Base-by-base conservation (phyloP, 176 grass and related monocot species). In the Rhynchospora breviuscula region DNA sequence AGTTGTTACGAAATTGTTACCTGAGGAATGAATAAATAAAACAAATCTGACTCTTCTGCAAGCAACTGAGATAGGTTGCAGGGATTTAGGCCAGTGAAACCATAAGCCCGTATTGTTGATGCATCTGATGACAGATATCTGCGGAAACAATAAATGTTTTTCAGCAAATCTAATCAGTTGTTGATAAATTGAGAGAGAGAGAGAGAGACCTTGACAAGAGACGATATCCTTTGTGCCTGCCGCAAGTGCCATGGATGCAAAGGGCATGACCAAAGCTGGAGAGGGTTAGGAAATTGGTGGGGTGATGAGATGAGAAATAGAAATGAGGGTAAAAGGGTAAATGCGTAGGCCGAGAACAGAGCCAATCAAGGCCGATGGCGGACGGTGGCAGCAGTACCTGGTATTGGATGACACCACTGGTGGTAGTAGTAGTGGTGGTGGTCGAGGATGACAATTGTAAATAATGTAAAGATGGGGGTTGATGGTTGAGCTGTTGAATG, bases 1-100 rank as follows among this genome's bases (percentile, higher is more conserved):
- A 87, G 81, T 61, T 33, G 49, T 83, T 35, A 81, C 57, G n/a
- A 4, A 69, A 82, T 46, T 69, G 47, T 85, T 88, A 98, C 95
- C 90, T 93, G 90, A 67, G 95, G 95, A 73, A 98, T 90, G 80
- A 94, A 98, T 68, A 98, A 84, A 85, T 83, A 93, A 87, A 91
- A 98, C 52, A 89, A 95, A 83, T 59, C 84, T 48, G 19, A 14
- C 68, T 75, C 84, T 70, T 91, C 79, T 81, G 87, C 90, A 81
- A 92, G 61, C 58, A 75, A 80, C 13, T 82, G 22, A 59, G 49
- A 68, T 22, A 84, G 72, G 14, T 72, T 80, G 79, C 79, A 84
- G 80, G 63, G 90, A 68, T 87, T 88, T 59, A 97, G 85, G 84
- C 88, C 89, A 82, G 85, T 15, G 45, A 89, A 90, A 68, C 95